phyloP scores from a whole-genome alignment of 78 protist genomes.

The Dictyostelium purpureum region DNA sequence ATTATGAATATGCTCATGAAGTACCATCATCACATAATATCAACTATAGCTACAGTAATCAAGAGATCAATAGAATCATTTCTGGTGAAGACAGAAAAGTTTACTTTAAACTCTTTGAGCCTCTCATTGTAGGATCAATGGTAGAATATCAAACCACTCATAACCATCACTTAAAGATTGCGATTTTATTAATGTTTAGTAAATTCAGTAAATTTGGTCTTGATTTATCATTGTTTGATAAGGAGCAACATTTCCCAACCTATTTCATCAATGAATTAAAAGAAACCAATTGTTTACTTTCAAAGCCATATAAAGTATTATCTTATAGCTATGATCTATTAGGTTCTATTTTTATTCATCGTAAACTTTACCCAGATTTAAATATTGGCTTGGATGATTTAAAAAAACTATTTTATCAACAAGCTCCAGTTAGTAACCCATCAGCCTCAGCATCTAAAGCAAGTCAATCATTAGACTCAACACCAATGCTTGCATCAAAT shows the following conservation, averaged over 20 bases:
- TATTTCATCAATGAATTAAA: constrained; percentile 44
- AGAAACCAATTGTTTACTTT: constrained; percentile 33
- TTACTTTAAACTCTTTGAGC: constrained; percentile 32
- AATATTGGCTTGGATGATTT: constrained; percentile 12
- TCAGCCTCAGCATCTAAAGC: not conserved
- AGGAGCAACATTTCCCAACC: constrained; percentile 26
- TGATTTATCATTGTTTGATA: constrained; percentile 46
- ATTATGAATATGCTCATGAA: constrained; percentile 5
- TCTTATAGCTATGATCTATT: constrained; percentile 30
- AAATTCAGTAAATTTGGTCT: constrained; percentile 61
- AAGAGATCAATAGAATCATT: constrained; percentile 44
- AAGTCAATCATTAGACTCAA: constrained; percentile 9
- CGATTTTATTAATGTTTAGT: constrained; percentile 28
- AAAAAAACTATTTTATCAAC: constrained; percentile 1
- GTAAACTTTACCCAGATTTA: not conserved
- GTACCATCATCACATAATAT: constrained; percentile 22
- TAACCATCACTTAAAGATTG: not conserved
- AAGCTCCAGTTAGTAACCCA: too few species aligned
- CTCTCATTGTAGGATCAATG: constrained; percentile 19
- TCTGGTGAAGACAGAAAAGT: constrained; percentile 19
- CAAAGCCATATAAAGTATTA: constrained; percentile 5
- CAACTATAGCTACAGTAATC: constrained; percentile 35
- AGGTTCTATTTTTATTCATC: constrained; percentile 22
- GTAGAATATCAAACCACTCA: constrained; percentile 55
- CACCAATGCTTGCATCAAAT: not conserved